phyloP scores from a whole-genome alignment of 768 basidiomycete genomes.

The Pleurotus platypus region DNA sequence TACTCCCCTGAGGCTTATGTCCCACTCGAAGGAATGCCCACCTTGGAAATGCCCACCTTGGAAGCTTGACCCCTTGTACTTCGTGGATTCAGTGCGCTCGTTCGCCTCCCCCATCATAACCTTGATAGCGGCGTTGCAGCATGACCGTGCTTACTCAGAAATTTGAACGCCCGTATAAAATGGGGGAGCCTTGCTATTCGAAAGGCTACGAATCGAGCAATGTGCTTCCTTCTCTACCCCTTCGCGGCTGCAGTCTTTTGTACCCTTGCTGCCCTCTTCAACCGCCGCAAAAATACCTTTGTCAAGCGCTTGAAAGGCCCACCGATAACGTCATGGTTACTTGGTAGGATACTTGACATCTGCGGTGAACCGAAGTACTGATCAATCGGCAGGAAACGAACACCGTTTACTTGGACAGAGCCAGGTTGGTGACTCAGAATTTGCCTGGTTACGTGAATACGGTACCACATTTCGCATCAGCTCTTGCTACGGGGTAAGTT shows the following conservation, averaged over 20 bases:
- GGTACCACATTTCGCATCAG: constrained; percentile 19
- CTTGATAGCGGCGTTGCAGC: no score
- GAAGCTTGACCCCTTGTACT: no score
- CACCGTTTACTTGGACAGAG: constrained; percentile 15
- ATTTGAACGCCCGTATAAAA: no score
- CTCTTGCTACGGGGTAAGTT: constrained; percentile 2
- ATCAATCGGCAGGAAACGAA: constrained; percentile 17
- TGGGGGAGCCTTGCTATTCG: no score
- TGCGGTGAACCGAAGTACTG: not conserved
- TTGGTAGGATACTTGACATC: not conserved
- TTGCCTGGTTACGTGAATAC: constrained; percentile 21
- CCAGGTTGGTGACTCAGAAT: constrained; percentile 25
- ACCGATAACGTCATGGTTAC: not conserved
- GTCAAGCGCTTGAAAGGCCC: constrained; percentile 1
- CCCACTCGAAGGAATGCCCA: no score
- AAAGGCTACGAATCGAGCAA: not conserved
- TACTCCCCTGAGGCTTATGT: no score
- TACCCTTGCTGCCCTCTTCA: not conserved
- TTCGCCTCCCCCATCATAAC: no score
- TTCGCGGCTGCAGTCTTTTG: not conserved
- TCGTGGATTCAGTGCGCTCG: no score
- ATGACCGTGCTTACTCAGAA: no score
- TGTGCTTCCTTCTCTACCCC: not conserved
- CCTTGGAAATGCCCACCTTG: no score
- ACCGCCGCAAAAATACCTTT: not conserved